Evolutionary conservation across 2,329 filamentous ascomycete species (phyloP).

Genomic region (Verticillium tricorpus): DNA sequence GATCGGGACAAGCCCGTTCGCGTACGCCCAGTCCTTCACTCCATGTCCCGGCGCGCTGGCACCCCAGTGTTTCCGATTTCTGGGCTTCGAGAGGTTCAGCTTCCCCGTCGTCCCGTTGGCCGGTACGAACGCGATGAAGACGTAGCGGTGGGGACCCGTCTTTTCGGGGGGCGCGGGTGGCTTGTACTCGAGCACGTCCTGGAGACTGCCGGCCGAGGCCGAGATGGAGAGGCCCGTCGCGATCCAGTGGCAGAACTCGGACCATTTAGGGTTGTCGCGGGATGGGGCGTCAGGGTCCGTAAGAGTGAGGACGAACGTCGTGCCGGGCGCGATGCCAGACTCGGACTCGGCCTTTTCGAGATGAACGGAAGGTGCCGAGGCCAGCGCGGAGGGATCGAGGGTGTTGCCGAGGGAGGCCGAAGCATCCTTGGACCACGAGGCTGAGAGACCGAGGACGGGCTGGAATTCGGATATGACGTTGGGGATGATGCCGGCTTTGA

Average conservation of each 20-base stretch:
- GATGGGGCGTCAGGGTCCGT: slow-evolving; percentile 41
- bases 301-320: slow-evolving; percentile 26
- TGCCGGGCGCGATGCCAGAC: slow-evolving; percentile 1
- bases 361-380: slow-evolving; percentile 7
- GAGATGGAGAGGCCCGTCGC: slow-evolving; percentile 24
- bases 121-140: slow-evolving; percentile 33
- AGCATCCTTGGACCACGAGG: slow-evolving; percentile 7
- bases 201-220: slow-evolving; percentile 17
- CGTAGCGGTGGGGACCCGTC: slow-evolving; percentile 39
- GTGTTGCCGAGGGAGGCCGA: slow-evolving; percentile 12
- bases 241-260: slow-evolving; percentile 43
- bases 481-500: slow-evolving; percentile 11
- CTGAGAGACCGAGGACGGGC: slow-evolving; percentile 12
- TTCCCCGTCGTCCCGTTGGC: slow-evolving; percentile 32
- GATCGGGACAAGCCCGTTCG: slow-evolving; percentile 34
- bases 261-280: slow-evolving; percentile 35
- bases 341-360: slow-evolving; percentile 3
- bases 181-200: slow-evolving; percentile 35
- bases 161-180: slow-evolving; percentile 34
- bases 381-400: slow-evolving; percentile 7
- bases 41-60: slow-evolving; percentile 28
- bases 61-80: slow-evolving; percentile 34
- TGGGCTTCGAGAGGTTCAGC: slow-evolving; percentile 28
- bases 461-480: slow-evolving; percentile 12
- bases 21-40: slow-evolving; percentile 32